A percentile compares a stretch with the other conserved stretches of the same genome.
Evolutionary conservation across 139 green algal species (phyloP).

Genomic region (Chlamydomonas asymmetrica): DNA sequence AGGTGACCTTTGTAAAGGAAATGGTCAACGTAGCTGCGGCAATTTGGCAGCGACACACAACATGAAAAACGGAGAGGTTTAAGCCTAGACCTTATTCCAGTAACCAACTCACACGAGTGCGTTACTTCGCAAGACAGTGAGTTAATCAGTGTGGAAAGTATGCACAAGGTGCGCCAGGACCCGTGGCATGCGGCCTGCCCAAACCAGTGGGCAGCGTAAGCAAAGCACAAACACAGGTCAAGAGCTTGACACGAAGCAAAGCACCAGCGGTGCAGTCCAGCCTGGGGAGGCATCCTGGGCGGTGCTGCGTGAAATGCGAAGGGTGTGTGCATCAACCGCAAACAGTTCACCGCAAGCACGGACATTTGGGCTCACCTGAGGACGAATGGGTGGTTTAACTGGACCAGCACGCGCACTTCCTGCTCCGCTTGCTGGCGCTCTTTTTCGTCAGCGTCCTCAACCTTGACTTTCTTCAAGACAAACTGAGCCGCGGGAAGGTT

Average conservation of each 20-base stretch:
- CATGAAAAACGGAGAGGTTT: neutral
- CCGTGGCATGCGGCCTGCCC: neutral
- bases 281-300: too few species aligned
- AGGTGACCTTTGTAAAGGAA: slow-evolving; percentile 62
- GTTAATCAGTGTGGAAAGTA: neutral
- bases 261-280: too few species aligned
- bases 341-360: too few species aligned
- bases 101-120: neutral
- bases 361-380: slow-evolving; percentile 52
- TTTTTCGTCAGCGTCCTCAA: slow-evolving; percentile 28
- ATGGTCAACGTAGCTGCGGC: slow-evolving; percentile 55
- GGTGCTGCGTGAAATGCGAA: too few species aligned
- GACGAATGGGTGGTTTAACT: slow-evolving; percentile 59
- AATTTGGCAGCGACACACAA: neutral
- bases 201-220: neutral
- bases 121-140: neutral
- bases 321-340: too few species aligned
- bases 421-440: slow-evolving; percentile 43
- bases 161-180: neutral
- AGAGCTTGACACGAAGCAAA: too few species aligned
- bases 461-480: slow-evolving; percentile 66
- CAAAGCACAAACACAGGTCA: too few species aligned
- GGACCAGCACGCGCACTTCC: slow-evolving; percentile 56
- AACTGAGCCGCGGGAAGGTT: slow-evolving; percentile 32
- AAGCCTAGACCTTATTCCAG: neutral